A percentile compares a stretch with the other conserved stretches of the same genome.
phyloP scores from a whole-genome alignment of 1,284 basidiomycete species.

The Rhodotorula sp. region DNA sequence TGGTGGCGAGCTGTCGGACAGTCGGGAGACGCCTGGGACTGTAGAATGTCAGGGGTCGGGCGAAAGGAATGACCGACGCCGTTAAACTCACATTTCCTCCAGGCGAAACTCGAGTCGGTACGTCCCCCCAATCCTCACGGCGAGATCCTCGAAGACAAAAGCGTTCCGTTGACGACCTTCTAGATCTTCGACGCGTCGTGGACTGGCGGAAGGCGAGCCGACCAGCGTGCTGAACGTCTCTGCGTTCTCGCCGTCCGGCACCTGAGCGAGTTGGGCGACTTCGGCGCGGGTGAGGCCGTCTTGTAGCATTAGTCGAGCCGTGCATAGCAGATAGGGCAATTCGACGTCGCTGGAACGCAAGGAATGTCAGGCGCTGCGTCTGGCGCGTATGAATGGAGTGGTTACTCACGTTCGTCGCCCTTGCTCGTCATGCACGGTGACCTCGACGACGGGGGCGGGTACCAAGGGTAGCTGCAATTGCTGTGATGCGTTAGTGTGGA shows the following conservation, averaged over 20 bases:
- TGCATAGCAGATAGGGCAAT: slow-evolving; percentile 41
- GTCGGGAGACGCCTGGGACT: slow-evolving; percentile 10
- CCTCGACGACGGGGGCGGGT: slow-evolving; percentile 40
- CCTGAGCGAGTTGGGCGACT: slow-evolving; percentile 31
- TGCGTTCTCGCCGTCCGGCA: not conserved
- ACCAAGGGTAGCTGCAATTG: slow-evolving; percentile 39
- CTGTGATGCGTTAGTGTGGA: not conserved
- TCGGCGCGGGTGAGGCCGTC: slow-evolving; percentile 50
- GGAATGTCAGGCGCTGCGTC: not conserved
- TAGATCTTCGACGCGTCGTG: slow-evolving; percentile 67
- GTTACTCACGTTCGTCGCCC: slow-evolving; percentile 35
- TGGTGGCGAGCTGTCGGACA: slow-evolving; percentile 58
- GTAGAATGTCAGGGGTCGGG: not conserved
- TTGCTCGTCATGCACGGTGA: slow-evolving; percentile 24
- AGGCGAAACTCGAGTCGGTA: slow-evolving; percentile 73
- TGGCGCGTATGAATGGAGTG: not conserved
- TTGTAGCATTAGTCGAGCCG: slow-evolving; percentile 53
- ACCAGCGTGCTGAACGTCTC: slow-evolving; percentile 55
- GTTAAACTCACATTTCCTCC: slow-evolving; percentile 67
- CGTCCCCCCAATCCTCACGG: slow-evolving; percentile 69
- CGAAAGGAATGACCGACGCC: not conserved
- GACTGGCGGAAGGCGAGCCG: slow-evolving; percentile 76
- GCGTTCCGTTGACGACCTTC: slow-evolving; percentile 69
- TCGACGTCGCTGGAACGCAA: slow-evolving; percentile 23
- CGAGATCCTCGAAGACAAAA: slow-evolving; percentile 86